Percentiles rank a stretch among this genome's conserved stretches.
Evolutionary conservation across 345 rosid genomes (phyloP).

Genomic region (Pugionium cornutum): DNA sequence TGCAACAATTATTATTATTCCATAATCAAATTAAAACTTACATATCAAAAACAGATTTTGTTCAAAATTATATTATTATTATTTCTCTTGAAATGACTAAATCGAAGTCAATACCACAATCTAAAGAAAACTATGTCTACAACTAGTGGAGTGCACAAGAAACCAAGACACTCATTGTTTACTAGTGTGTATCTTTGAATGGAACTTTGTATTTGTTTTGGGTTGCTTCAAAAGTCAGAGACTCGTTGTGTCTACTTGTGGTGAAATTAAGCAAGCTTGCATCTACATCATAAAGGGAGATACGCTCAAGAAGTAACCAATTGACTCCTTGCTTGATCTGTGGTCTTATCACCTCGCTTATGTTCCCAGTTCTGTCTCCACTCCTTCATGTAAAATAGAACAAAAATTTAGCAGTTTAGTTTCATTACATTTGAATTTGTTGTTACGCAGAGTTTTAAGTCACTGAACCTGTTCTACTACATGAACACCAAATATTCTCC

Average conservation of each 20-base stretch:
- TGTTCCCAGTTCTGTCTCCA: conserved; percentile 3
- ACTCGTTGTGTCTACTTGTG: background rate
- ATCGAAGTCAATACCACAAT: no score
- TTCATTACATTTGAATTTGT: background rate
- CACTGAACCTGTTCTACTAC: conserved; percentile 16
- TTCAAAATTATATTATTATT: no score
- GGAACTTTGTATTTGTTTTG: conserved; percentile 14
- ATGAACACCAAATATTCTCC: conserved; percentile 31
- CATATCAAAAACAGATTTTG: background rate
- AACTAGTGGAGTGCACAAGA: no score
- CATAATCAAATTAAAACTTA: background rate
- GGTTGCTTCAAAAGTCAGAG: background rate
- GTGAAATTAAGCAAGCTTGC: conserved; percentile 12
- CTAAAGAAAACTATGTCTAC: no score
- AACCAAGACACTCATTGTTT: no score
- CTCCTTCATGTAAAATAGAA: background rate
- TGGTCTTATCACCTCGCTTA: conserved; percentile 5
- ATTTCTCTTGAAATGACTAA: no score
- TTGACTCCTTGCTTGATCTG: background rate
- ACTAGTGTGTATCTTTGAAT: background rate
- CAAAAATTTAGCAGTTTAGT: conserved; percentile 1
- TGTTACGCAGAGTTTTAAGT: background rate
- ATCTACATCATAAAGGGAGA: background rate
- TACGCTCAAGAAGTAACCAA: background rate
- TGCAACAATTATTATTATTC: conserved; percentile 2